These are phyloP conservation scores for Oxalis stricta DNA, from an alignment of 441 rosid species.

Conservation along the genomic window DNA sequence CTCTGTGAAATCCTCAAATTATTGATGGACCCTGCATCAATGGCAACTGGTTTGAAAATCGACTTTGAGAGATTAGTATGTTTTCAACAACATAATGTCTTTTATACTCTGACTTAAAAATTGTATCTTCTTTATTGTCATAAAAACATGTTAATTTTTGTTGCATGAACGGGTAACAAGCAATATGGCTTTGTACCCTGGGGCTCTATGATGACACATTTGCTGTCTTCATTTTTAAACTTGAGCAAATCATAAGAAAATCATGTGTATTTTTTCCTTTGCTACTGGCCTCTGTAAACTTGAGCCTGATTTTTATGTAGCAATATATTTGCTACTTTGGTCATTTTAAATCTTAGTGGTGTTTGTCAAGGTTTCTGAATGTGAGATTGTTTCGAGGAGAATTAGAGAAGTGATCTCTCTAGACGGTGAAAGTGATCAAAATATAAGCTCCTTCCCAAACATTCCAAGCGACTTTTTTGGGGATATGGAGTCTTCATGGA, in stretches of 20 bases:
- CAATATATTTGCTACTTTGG: not conserved
- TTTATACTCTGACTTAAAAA: not conserved
- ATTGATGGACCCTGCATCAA: slow-evolving; percentile 90
- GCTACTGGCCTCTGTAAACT: not conserved
- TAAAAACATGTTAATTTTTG: no score
- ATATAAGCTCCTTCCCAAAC: slow-evolving; percentile 21
- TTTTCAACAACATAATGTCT: slow-evolving; percentile 1
- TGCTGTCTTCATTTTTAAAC: no score
- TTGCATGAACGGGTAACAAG: no score
- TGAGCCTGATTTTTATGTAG: not conserved
- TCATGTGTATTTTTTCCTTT: no score
- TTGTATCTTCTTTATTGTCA: not conserved
- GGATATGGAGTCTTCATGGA: slow-evolving; percentile 89
- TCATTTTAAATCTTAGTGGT: not conserved
- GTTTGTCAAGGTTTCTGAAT: slow-evolving; percentile 57
- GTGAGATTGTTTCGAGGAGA: slow-evolving; percentile 53
- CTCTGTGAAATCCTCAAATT: slow-evolving; percentile 59
- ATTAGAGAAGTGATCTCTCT: slow-evolving; percentile 58
- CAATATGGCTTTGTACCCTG: no score
- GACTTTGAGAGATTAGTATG: slow-evolving; percentile 76
- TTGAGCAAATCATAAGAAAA: no score
- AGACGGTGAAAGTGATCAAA: slow-evolving; percentile 59
- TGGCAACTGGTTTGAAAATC: slow-evolving; percentile 84
- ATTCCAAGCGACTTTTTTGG: slow-evolving; percentile 80
- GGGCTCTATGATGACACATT: no score